These are phyloP conservation scores for Penicillium hesseltinei DNA, from an alignment of 2,329 filamentous ascomycete genomes.

Conservation along the genomic window DNA sequence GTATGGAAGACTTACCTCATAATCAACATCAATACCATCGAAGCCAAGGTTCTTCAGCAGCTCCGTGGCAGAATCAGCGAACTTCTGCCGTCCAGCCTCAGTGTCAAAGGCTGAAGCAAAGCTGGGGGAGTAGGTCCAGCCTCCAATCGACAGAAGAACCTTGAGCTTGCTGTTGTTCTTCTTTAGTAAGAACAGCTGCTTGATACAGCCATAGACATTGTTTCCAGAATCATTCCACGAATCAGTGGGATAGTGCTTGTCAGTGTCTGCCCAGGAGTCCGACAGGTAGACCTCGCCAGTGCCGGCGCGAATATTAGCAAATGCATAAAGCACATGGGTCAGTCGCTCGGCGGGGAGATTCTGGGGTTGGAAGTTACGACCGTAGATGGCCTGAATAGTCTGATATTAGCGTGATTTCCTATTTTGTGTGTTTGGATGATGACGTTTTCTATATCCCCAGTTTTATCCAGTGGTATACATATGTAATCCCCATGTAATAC, in stretches of 20 bases:
- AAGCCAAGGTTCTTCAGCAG: constrained; percentile 77
- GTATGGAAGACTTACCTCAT: constrained; percentile 32
- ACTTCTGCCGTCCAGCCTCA: constrained; percentile 57
- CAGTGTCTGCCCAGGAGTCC: constrained; percentile 65
- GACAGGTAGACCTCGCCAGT: constrained; percentile 73
- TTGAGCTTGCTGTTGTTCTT: constrained; percentile 74
- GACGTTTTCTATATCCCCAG: neutral
- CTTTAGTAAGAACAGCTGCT: constrained; percentile 74
- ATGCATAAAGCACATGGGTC: constrained; percentile 87
- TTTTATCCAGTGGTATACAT: neutral
- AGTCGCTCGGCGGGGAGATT: constrained; percentile 76
- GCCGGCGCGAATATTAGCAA: constrained; percentile 79
- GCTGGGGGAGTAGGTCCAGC: constrained; percentile 74
- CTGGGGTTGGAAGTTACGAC: constrained; percentile 77
- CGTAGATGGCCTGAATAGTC: constrained; percentile 70
- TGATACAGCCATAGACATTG: constrained; percentile 74
- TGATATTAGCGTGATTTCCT: neutral
- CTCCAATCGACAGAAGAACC: constrained; percentile 77
- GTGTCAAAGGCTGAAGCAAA: constrained; percentile 67
- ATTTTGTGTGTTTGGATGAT: neutral
- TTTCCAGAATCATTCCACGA: constrained; percentile 65
- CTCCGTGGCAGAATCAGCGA: constrained; percentile 67
- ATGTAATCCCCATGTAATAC: neutral
- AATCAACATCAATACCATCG: constrained; percentile 45
- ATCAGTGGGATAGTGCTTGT: constrained; percentile 69